Percentiles rank a stretch among this genome's conserved stretches.
Conservation (phyloP, 1,284 basidiomycete genomes). For the Meripilus lineatus region DNA sequence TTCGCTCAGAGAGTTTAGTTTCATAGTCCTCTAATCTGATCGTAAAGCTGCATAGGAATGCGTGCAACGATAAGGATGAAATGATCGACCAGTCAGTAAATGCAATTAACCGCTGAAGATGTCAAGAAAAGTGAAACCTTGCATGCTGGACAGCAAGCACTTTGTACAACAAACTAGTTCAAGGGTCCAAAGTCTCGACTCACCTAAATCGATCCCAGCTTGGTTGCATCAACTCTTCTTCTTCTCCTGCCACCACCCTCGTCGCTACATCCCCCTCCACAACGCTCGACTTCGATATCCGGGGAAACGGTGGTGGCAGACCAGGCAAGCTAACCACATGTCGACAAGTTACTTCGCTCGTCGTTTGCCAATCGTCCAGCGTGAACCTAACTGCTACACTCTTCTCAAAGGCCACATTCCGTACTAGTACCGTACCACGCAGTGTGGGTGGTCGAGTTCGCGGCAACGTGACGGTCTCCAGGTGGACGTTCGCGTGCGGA, state of each 20-base stretch:
- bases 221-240: constrained; percentile 14
- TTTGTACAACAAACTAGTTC: too few species aligned
- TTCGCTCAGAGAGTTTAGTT: constrained; percentile 57
- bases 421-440: constrained; percentile 55
- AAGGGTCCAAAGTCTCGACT: too few species aligned
- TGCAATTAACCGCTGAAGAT: too few species aligned
- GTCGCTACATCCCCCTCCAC: constrained; percentile 30
- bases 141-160: too few species aligned
- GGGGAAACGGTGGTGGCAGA: constrained; percentile 35
- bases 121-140: too few species aligned
- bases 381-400: constrained; percentile 86
- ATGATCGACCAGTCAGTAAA: constrained; percentile 1
- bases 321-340: constrained; percentile 53
- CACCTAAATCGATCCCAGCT: constrained; percentile 34
- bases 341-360: constrained; percentile 76
- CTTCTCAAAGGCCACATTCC: constrained; percentile 87
- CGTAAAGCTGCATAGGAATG: constrained; percentile 41
- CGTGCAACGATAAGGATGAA: constrained; percentile 33
- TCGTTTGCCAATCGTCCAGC: constrained; percentile 91
- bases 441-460: constrained; percentile 39
- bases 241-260: constrained; percentile 16
- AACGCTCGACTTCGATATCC: constrained; percentile 20
- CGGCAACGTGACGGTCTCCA: constrained; percentile 46
- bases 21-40: constrained; percentile 77
- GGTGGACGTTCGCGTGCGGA: constrained; percentile 37